Conservation (phyloP, 305 asterid genomes). For the Fraxinus baroniana region DNA sequence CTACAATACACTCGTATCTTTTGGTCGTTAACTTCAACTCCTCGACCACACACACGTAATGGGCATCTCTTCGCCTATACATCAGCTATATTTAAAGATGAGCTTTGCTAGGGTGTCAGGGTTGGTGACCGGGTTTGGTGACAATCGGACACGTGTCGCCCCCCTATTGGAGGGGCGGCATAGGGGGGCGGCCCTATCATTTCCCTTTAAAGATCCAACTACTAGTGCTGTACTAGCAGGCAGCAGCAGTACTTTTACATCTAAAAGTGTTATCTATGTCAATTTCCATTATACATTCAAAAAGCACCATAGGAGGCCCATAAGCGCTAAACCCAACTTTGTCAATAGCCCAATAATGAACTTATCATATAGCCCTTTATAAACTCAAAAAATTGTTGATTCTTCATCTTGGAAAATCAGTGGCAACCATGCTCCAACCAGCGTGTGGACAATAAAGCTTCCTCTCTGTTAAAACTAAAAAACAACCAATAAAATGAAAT, state of each 20-base stretch:
- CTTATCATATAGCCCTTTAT: background rate
- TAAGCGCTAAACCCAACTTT: background rate
- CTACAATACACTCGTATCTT: background rate
- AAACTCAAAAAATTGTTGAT: constrained; percentile 6
- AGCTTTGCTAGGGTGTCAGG: no score
- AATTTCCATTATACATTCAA: background rate
- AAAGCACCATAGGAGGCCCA: background rate
- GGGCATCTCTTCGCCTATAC: background rate
- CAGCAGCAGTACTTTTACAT: background rate
- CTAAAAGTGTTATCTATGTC: background rate
- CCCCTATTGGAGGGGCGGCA: no score
- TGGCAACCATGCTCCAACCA: constrained; percentile 37
- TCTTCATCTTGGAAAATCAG: constrained; percentile 31
- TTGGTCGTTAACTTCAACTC: background rate
- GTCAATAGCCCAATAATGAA: background rate
- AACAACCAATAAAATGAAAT: constrained; percentile 13
- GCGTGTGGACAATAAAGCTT: constrained; percentile 35
- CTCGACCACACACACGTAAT: background rate
- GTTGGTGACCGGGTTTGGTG: no score
- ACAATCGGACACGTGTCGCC: no score
- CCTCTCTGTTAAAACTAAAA: constrained; percentile 29
- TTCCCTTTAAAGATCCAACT: background rate
- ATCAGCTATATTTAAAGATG: background rate
- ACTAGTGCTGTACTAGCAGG: background rate
- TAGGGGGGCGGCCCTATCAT: no score